Evolutionary conservation across 2,329 filamentous ascomycete species (phyloP), one percentile per base, ranked within the genome.

Genomic region (Exophiala alcalophila): DNA sequence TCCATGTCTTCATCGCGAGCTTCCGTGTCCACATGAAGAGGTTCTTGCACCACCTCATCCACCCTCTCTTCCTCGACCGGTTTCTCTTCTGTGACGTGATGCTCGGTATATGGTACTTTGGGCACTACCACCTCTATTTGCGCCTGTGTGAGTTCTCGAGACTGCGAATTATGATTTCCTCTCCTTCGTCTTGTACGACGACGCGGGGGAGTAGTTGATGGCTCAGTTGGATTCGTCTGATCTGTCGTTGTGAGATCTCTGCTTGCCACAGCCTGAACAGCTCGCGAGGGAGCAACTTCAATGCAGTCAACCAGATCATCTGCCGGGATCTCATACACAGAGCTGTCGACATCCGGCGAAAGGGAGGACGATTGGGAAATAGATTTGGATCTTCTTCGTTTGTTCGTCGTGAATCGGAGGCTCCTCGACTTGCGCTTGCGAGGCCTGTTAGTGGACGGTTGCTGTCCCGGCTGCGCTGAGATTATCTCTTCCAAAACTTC

Each of bases 371-470:
- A 5, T 24, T 45, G 39, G 18, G 43, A 44, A 8, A 35, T 33
- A 12, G 18, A 10, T 27, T 44, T 40, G 6, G 31, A 35, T 24
- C 36, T 47, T 31, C 37, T 47, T 28, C 43, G 38, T 28, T 50
- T 52, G 11, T n/a, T 28, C 21, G 37, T 21, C 6, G 34, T 33
- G 18, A 40, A 14, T 15, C 18, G 30, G 6, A 14, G 32, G 14
- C 24, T 37, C 14, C 18, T 40, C 14, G 49, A 36, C 21, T 50
- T 52, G 11, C 47, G 50, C 36, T 52, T 49, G 23, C 47, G 49
- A 4, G 27, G 14, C 23, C 26, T 21, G 15, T 32, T 21, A 15
- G 11, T 18, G 20, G 26, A 14, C 20, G 14, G 12, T 14, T 21
- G 11, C 29, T 29, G 14, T 21, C 34, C n/a, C 5, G 31, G 20